Evolutionary conservation across 352 stramenopile genomes (phyloP).

Genomic region (Phytopythium delawarense): DNA sequence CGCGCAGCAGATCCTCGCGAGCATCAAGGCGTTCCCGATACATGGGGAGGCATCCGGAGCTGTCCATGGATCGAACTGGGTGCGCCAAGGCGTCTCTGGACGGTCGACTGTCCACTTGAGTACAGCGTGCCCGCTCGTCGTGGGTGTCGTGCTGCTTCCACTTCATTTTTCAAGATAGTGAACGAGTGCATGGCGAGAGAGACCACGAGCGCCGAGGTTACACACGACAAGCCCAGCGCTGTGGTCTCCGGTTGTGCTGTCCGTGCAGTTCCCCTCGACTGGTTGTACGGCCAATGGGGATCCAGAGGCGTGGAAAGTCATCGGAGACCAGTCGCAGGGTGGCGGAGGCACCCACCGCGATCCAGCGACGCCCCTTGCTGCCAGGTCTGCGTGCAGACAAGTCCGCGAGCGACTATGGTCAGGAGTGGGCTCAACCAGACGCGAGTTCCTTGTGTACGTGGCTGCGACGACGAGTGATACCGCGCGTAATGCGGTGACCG

Average conservation of each 20-base stretch:
- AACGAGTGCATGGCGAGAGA: background rate
- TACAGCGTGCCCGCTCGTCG: background rate
- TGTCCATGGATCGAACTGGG: background rate
- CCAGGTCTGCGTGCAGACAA: background rate
- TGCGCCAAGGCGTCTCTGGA: background rate
- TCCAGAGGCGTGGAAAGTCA: background rate
- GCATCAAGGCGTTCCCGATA: background rate
- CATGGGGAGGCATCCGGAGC: background rate
- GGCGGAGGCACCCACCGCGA: background rate
- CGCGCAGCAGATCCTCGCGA: no score
- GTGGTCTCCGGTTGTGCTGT: background rate
- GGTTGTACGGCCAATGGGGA: background rate
- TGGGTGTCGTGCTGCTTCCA: background rate
- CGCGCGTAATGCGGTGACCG: background rate
- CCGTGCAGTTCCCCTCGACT: background rate
- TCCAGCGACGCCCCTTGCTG: background rate
- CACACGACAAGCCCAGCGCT: background rate
- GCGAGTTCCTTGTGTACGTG: background rate
- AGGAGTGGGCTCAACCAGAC: background rate
- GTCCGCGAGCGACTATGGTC: background rate
- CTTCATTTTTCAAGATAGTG: no score
- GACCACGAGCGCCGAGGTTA: background rate
- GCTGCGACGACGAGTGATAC: background rate
- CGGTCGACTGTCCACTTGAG: background rate
- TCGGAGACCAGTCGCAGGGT: background rate